Evolutionary conservation across 805 yeast genomes (phyloP).

Genomic region (Nakazawaea populi): DNA sequence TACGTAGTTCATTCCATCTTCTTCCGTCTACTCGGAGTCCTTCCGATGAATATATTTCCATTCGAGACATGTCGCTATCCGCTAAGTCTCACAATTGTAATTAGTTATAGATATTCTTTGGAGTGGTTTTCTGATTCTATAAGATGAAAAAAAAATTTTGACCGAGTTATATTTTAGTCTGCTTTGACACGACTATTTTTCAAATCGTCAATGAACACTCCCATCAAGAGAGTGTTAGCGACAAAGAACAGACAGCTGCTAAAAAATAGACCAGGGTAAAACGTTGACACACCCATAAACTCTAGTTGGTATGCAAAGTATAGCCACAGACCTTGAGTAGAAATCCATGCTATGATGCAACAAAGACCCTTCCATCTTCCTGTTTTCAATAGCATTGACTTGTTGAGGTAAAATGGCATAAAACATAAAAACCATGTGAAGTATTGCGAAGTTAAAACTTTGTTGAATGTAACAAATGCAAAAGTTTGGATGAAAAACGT

Average conservation of each 20-base stretch:
- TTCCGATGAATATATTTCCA: constrained; percentile 91
- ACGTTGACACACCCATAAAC: constrained; percentile 65
- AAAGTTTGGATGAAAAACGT: constrained; percentile 73
- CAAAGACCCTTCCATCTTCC: constrained; percentile 30
- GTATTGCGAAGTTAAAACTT: constrained; percentile 90
- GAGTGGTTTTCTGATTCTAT: neutral
- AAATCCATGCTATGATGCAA: constrained; percentile 54
- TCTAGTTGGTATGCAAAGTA: constrained; percentile 73
- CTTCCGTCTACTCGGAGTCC: constrained; percentile 93
- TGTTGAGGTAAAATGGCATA: constrained; percentile 64
- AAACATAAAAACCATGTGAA: constrained; percentile 91
- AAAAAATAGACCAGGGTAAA: constrained; percentile 50
- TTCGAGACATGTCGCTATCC: constrained; percentile 22
- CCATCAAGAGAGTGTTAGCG: constrained; percentile 56
- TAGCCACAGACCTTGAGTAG: constrained; percentile 74
- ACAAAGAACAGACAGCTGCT: constrained; percentile 56
- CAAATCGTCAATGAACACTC: constrained; percentile 45
- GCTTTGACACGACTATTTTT: constrained; percentile 7
- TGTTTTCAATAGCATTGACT: constrained; percentile 30
- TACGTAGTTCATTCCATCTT: constrained; percentile 88
- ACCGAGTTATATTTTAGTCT: neutral
- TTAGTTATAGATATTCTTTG: neutral
- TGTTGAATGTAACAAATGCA: constrained; percentile 71
- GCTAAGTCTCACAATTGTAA: neutral
- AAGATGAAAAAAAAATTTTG: neutral